These are phyloP conservation scores for Ophiocordyceps sinensis DNA, from an alignment of 2,329 filamentous ascomycete species.

Conservation along the genomic window DNA sequence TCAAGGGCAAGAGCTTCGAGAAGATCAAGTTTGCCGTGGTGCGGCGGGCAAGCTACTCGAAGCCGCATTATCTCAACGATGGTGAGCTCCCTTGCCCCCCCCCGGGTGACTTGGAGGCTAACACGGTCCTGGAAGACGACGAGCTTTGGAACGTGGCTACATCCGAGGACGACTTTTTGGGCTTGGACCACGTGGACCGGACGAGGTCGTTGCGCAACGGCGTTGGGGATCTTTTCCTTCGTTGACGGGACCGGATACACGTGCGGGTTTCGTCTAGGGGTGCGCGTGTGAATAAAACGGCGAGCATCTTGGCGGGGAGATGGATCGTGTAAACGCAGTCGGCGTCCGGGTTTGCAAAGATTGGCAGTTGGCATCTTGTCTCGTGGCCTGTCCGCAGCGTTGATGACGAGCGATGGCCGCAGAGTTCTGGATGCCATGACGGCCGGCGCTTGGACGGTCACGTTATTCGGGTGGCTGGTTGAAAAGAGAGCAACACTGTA, in stretches of 20 bases:
- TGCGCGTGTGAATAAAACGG: not conserved
- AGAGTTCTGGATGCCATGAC: too few relatives aligned
- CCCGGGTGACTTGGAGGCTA: not conserved
- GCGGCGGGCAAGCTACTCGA: conserved; percentile 55
- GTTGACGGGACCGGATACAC: conserved; percentile 8
- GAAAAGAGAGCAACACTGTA: too few relatives aligned
- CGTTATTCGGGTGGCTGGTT: too few relatives aligned
- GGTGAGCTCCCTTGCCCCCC: conserved; percentile 42
- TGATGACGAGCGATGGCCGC: too few relatives aligned
- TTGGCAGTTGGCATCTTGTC: not conserved
- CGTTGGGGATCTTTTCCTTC: conserved; percentile 47
- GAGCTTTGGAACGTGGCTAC: conserved; percentile 37
- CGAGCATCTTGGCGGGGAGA: not conserved
- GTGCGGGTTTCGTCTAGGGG: not conserved
- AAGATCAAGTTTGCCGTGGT: conserved; percentile 94
- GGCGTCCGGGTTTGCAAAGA: conserved; percentile 1
- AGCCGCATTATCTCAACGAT: conserved; percentile 72
- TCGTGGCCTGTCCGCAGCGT: not conserved
- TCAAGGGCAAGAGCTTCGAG: conserved; percentile 96
- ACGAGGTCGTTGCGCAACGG: conserved; percentile 44
- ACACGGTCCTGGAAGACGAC: conserved; percentile 30
- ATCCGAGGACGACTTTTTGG: conserved; percentile 46
- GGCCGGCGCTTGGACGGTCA: too few relatives aligned
- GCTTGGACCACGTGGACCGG: conserved; percentile 52
- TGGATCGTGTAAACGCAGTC: not conserved